Conservation (phyloP, 805 yeast genomes). For the Ogataea nakhonphanomensis region DNA sequence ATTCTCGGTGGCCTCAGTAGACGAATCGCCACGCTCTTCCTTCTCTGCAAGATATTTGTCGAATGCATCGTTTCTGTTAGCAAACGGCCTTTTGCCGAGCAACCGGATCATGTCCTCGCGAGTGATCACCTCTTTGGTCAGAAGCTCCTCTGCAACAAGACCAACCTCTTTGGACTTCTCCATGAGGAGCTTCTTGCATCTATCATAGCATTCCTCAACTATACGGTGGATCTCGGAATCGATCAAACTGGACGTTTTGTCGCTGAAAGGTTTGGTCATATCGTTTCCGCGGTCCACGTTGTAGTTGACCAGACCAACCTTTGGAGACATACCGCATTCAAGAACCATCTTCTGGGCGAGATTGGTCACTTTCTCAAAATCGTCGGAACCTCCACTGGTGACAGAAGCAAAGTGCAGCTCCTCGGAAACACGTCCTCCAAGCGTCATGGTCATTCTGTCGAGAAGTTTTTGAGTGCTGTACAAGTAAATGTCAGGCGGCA, state of each 20-base stretch:
- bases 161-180: constrained; percentile 61
- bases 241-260: constrained; percentile 62
- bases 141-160: constrained; percentile 69
- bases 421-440: constrained; percentile 91
- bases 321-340: constrained; percentile 81
- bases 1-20: too few species aligned
- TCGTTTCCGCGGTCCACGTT: constrained; percentile 49
- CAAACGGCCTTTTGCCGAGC: constrained; percentile 75
- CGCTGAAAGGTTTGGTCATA: constrained; percentile 65
- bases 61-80: constrained; percentile 80
- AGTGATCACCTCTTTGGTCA: constrained; percentile 72
- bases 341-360: constrained; percentile 91
- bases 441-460: constrained; percentile 89
- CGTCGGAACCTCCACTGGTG: constrained; percentile 90
- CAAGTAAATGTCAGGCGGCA: constrained; percentile 85
- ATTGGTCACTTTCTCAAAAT: constrained; percentile 84
- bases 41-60: constrained; percentile 66
- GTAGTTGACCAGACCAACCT: constrained; percentile 60
- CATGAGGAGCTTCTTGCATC: constrained; percentile 52
- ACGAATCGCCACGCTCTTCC: neutral
- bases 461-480: constrained; percentile 69
- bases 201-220: constrained; percentile 59
- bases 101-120: constrained; percentile 76
- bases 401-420: constrained; percentile 84
- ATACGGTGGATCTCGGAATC: constrained; percentile 68